phyloP scores from a whole-genome alignment of 805 yeast species.

The Suhomyces pyralidae region DNA sequence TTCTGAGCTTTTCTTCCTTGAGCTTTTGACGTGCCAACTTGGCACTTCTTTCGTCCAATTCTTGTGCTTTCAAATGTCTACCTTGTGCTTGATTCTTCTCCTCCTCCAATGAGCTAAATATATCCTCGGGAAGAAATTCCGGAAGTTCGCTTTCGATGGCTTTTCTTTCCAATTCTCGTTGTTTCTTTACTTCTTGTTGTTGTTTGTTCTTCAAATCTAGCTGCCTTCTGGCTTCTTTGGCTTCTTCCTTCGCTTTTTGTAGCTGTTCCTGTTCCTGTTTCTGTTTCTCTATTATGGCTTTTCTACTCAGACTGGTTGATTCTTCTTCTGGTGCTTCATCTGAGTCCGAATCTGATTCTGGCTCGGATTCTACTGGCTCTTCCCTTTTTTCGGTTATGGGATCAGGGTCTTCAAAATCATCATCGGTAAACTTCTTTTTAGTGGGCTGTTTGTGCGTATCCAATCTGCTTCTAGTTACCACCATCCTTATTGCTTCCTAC shows the following conservation, averaged over 20 bases:
- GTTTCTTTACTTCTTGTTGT: conserved; percentile 34
- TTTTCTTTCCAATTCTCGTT: conserved; percentile 10
- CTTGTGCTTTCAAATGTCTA: conserved; percentile 33
- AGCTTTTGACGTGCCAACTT: conserved; percentile 23
- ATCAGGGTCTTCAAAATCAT: conserved; percentile 11
- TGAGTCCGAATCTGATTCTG: conserved; percentile 17
- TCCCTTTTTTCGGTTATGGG: not conserved
- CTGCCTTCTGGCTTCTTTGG: conserved; percentile 36
- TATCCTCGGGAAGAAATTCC: conserved; percentile 41
- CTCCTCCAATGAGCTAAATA: conserved; percentile 22
- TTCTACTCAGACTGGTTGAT: conserved; percentile 27
- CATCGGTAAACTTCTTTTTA: conserved; percentile 34
- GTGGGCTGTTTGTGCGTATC: conserved; percentile 15
- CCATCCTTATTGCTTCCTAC: conserved; percentile 17
- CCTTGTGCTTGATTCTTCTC: conserved; percentile 10
- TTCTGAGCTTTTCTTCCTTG: conserved; percentile 33
- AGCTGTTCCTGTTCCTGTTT: conserved; percentile 19
- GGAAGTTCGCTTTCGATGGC: conserved; percentile 26
- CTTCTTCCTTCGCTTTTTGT: conserved; percentile 23
- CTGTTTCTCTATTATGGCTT: conserved; percentile 24
- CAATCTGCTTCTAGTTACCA: conserved; percentile 27
- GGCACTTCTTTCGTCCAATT: conserved; percentile 31
- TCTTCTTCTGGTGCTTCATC: conserved; percentile 48
- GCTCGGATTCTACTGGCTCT: conserved; percentile 6
- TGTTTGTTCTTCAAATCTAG: conserved; percentile 29